Base-by-base conservation (phyloP, 139 green algal genomes). In the Chlamydomonas eustigma region DNA sequence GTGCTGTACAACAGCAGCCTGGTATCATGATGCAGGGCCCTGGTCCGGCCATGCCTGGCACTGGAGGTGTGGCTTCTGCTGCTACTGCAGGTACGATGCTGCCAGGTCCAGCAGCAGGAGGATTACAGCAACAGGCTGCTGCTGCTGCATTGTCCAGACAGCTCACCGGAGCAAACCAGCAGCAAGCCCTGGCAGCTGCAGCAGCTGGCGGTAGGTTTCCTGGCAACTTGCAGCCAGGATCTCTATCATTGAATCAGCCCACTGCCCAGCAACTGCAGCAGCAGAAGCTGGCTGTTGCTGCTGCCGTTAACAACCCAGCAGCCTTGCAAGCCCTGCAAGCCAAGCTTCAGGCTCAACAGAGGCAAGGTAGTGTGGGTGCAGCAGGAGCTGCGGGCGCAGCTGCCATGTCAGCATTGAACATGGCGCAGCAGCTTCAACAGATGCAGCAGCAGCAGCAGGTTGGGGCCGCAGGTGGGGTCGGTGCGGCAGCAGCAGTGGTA, bases 11-110 rank as follows among this genome's bases (percentile, higher is more conserved):
- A n/a, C 44, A 28, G 12, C 44, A 58, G 44, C 44, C 44, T 12
- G 44, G 44, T 58, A 58, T 58, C 12, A 58, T 58, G 44, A 58
- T 58, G 44, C 44, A 58, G 44, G 44, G 44, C 44, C 44, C 44
- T 28, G 44, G 44, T 12, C 44, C 44, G 12, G 44, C 44, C 44
- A 58, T 58, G 44, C 44, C 44, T 12, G 44, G 44, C 12, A 12
- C 44, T 58, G 44, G 44, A 12, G 44, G 44, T 58, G n/a, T n/a
- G n/a, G n/a, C n/a, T n/a, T n/a, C n/a, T n/a, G n/a, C n/a, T n/a
- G n/a, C n/a, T n/a, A n/a, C n/a, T n/a, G n/a, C n/a, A n/a, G n/a
- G n/a, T n/a, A n/a, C n/a, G n/a, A n/a, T n/a, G n/a, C n/a, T n/a
- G n/a, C n/a, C n/a, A n/a, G n/a, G n/a, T 58, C 44, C 44, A 58